Evolutionary conservation across 176 grass and related monocot species (phyloP).

Genomic region (Triticum turgidum): DNA sequence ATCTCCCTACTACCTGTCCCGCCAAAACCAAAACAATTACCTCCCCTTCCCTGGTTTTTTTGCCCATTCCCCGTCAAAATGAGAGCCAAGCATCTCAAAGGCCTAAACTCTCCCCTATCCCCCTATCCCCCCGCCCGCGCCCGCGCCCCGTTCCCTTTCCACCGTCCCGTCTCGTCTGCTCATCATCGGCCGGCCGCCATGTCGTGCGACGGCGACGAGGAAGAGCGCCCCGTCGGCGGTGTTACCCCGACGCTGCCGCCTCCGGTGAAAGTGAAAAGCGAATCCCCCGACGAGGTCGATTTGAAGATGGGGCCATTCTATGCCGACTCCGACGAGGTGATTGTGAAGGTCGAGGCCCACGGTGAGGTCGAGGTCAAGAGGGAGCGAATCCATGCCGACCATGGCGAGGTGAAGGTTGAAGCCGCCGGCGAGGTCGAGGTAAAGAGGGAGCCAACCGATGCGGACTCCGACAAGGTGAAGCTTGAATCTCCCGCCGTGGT

Average conservation of each 20-base stretch:
- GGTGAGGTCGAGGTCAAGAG: background rate
- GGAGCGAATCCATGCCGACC: background rate
- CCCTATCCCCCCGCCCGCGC: background rate
- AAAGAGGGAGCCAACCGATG: constrained; percentile 7
- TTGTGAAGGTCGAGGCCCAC: background rate
- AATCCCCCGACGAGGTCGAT: background rate
- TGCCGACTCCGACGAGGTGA: background rate
- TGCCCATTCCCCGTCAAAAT: background rate
- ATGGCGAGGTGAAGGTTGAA: background rate
- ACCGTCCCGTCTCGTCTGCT: background rate
- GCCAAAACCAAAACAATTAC: background rate
- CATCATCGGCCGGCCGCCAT: constrained; percentile 9
- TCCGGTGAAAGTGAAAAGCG: background rate
- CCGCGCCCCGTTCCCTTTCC: background rate
- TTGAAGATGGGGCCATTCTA: background rate
- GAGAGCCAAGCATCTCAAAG: background rate
- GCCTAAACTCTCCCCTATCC: background rate
- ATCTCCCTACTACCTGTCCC: background rate
- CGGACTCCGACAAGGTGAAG: background rate
- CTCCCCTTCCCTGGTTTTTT: background rate
- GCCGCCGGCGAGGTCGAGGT: background rate
- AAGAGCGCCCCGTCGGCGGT: constrained; percentile 19
- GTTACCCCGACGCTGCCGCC: background rate
- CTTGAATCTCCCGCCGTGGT: background rate
- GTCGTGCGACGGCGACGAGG: constrained; percentile 16